Conservation (phyloP, 106 monocot species). For the Narthecium ossifragum region DNA sequence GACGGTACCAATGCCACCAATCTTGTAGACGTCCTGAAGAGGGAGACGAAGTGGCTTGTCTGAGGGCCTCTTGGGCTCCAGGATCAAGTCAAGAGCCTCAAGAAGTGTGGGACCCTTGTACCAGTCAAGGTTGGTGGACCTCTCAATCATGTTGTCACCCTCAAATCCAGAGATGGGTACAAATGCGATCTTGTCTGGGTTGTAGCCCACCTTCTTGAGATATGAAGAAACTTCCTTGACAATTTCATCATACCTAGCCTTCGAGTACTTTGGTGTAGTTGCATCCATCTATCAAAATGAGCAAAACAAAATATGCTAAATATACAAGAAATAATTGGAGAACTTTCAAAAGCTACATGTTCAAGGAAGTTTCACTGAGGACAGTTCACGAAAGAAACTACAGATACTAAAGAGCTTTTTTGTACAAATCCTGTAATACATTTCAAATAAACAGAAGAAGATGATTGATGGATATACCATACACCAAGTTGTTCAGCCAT, state of each 20-base stretch:
- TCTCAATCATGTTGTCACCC: slow-evolving; percentile 65
- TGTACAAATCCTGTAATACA: no score
- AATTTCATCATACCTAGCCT: slow-evolving; percentile 56
- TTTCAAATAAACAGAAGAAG: no score
- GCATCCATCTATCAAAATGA: slow-evolving; percentile 41
- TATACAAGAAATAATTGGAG: no score
- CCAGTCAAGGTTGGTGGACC: slow-evolving; percentile 62
- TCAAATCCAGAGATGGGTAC: slow-evolving; percentile 62
- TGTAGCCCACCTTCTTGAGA: slow-evolving; percentile 63
- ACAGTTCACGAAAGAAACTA: no score
- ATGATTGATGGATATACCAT: no score
- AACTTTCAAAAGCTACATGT: no score
- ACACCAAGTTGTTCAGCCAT: no score
- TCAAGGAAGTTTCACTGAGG: no score
- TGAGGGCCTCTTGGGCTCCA: slow-evolving; percentile 47
- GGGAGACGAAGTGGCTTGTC: slow-evolving; percentile 62
- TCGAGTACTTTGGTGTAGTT: slow-evolving; percentile 46
- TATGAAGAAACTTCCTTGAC: slow-evolving; percentile 56
- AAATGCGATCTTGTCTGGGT: slow-evolving; percentile 53
- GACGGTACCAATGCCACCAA: slow-evolving; percentile 53
- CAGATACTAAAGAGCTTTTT: no score
- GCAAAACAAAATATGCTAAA: no score
- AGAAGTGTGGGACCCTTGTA: slow-evolving; percentile 64
- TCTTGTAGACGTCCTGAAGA: slow-evolving; percentile 65
- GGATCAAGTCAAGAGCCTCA: slow-evolving; percentile 45